Evolutionary conservation across 2,329 filamentous ascomycete genomes (phyloP), one percentile per base, ranked within the genome.

Genomic region (Penicillium sp.): DNA sequence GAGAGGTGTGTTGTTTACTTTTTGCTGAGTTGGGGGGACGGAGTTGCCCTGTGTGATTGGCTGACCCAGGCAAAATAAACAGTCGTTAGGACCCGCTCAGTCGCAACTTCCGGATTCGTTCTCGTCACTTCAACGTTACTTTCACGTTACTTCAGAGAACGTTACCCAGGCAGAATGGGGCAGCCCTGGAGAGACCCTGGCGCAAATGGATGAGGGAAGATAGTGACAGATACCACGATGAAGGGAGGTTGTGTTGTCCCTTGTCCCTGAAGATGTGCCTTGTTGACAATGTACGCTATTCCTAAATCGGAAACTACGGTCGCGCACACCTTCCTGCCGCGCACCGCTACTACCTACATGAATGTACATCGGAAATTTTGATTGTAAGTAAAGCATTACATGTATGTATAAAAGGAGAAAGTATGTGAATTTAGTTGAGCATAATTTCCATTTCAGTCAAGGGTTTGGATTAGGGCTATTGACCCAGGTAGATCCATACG

Each of bases 31-130:
- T 64, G 52, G 61, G 62, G 53, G 55, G 44, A 50, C 50, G 45
- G 45, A 58, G 59, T 56, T 58, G 50, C 49, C 36, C 31, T 37
- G 53, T 10, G 45, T 65, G 55, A 62, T 62, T 62, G 60, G 62
- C 25, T 6, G n/a, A n/a, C 5, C 49, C 41, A 42, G 46, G 56
- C 62, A 66, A 65, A 66, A 66, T 57, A 66, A 66, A 66, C 63
- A 63, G 45, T 48, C 26, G 2, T 25, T 28, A 2, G 44, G 52
- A 54, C 46, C 56, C 57, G 51, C 60, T 40, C 28, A 45, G 3
- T 42, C 12, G 45, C 38, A 22, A 37, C 38, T 54, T 50, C 51
- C 45, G 16, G 8, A 47, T 28, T 16, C 14, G 22, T 16, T 4
- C 10, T 47, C 25, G 40, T 45, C 17, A 22, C 14, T 30, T 44